Percentiles rank a stretch among this genome's conserved stretches.
Evolutionary conservation across 805 yeast species (phyloP).

Genomic region (Cyberlindnera euphorbiiphila): DNA sequence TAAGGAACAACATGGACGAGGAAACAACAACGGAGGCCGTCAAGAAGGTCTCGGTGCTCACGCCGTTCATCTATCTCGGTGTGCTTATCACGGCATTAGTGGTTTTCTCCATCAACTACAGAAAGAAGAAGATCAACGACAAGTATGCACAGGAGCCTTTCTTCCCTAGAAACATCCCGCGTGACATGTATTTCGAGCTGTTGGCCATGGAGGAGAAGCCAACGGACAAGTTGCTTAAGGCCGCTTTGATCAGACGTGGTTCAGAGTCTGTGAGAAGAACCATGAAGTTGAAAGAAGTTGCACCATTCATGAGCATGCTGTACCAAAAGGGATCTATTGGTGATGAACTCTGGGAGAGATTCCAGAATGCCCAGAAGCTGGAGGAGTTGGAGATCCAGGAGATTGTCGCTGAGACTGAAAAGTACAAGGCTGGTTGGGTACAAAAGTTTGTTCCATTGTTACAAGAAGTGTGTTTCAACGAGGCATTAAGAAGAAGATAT

Average conservation of each 20-base stretch:
- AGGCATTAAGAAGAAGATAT: constrained; percentile 79
- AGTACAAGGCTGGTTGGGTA: constrained; percentile 75
- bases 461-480: constrained; percentile 89
- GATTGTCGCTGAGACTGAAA: constrained; percentile 70
- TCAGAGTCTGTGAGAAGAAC: constrained; percentile 85
- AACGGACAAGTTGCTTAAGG: constrained; percentile 73
- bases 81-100: constrained; percentile 63
- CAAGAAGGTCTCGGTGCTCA: constrained; percentile 47
- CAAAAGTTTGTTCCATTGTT: constrained; percentile 70
- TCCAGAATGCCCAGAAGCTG: constrained; percentile 68
- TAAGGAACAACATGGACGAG: constrained; percentile 13
- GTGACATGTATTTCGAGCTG: constrained; percentile 59
- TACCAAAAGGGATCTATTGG: constrained; percentile 90
- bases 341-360: constrained; percentile 81
- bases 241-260: constrained; percentile 66
- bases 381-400: constrained; percentile 80
- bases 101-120: constrained; percentile 65
- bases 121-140: constrained; percentile 48
- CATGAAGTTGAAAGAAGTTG: constrained; percentile 74
- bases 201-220: constrained; percentile 52
- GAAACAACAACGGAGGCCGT: constrained; percentile 8
- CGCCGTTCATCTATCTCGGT: constrained; percentile 75
- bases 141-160: constrained; percentile 64
- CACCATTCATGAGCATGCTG: constrained; percentile 61
- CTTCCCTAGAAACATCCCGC: constrained; percentile 64